phyloP scores from a whole-genome alignment of 257 asterid species.

The Capsicum rhomboideum region DNA sequence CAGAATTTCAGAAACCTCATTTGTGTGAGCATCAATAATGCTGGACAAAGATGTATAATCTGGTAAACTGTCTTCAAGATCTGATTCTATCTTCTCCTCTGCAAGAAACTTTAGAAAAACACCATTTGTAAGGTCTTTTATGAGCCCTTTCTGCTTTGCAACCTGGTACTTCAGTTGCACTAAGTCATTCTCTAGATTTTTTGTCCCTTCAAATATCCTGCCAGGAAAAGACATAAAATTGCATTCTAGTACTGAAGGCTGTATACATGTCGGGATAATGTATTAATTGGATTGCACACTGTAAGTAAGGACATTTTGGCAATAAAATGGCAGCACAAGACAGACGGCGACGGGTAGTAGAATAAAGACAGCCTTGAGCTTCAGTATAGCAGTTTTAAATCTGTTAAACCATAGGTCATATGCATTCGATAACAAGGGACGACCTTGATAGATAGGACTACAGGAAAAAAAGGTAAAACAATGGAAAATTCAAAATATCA shows the following conservation, averaged over 20 bases:
- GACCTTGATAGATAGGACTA: not conserved
- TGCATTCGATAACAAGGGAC: not conserved
- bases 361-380: not conserved
- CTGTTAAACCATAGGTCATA: not conserved
- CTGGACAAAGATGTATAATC: slow-evolving; percentile 22
- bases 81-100: slow-evolving; percentile 32
- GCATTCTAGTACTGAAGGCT: not conserved
- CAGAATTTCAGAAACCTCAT: slow-evolving; percentile 45
- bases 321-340: not conserved
- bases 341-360: not conserved
- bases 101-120: slow-evolving; percentile 20
- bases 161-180: slow-evolving; percentile 44
- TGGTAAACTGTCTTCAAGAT: slow-evolving; percentile 22
- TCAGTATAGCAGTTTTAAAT: not conserved
- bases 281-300: not conserved
- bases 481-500: not conserved
- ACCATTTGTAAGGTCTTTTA: slow-evolving; percentile 22
- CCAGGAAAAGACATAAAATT: not conserved
- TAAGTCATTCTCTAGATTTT: slow-evolving; percentile 38
- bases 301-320: not conserved
- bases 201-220: slow-evolving; percentile 60
- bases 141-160: slow-evolving; percentile 35
- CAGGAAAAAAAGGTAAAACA: not conserved
- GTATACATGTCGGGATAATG: not conserved
- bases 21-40: slow-evolving; percentile 38